Conservation (phyloP, 2,329 filamentous ascomycete species). For the Neofusicoccum umdonicola region DNA sequence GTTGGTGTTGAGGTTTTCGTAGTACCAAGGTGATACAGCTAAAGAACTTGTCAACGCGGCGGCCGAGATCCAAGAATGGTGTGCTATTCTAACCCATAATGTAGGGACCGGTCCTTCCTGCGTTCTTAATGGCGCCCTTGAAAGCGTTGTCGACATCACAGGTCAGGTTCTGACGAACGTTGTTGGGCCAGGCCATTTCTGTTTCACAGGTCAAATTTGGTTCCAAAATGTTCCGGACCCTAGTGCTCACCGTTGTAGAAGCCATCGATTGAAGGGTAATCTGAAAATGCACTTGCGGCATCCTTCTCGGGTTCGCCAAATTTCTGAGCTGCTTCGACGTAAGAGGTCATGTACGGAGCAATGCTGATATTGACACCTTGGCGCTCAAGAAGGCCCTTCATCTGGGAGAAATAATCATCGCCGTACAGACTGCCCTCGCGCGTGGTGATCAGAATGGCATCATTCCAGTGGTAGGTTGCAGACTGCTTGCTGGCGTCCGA, state of each 20-base stretch:
- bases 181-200: background rate
- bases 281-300: constrained; percentile 25
- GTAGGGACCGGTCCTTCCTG: constrained; percentile 36
- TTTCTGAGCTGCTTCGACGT: constrained; percentile 29
- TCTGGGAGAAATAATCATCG: constrained; percentile 35
- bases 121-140: constrained; percentile 32
- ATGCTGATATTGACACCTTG: constrained; percentile 30
- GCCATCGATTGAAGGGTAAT: constrained; percentile 36
- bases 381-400: constrained; percentile 21
- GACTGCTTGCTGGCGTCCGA: constrained; percentile 18
- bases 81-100: constrained; percentile 34
- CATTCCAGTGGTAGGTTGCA: constrained; percentile 37
- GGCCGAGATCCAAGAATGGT: background rate
- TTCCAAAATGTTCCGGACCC: background rate
- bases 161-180: constrained; percentile 8
- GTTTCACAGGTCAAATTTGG: background rate
- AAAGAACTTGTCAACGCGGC: constrained; percentile 1
- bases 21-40: constrained; percentile 42
- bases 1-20: constrained; percentile 38
- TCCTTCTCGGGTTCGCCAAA: constrained; percentile 24
- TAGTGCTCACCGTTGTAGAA: constrained; percentile 34
- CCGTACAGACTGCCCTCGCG: constrained; percentile 37
- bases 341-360: constrained; percentile 34
- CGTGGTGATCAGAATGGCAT: constrained; percentile 37
- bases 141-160: constrained; percentile 31